phyloP scores from a whole-genome alignment of 352 stramenopile genomes.

The Globisporangium echinulatum region DNA sequence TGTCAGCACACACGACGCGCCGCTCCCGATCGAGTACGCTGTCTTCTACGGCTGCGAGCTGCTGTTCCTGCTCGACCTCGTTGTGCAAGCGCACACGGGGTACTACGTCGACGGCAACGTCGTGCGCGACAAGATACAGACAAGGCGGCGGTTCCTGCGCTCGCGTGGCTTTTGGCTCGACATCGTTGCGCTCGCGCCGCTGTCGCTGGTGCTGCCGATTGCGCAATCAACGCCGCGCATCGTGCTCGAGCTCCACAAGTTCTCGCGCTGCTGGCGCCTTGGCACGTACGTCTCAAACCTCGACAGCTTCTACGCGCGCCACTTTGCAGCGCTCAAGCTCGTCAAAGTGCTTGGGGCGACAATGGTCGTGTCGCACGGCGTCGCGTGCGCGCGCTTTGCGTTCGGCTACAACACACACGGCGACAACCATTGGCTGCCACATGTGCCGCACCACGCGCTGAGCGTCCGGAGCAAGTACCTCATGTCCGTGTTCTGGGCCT shows the following conservation, averaged over 20 bases:
- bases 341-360: constrained; percentile 36
- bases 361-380: constrained; percentile 35
- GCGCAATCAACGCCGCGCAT: not conserved
- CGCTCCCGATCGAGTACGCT: not conserved
- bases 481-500: constrained; percentile 39
- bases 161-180: constrained; percentile 42
- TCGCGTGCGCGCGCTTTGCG: constrained; percentile 36
- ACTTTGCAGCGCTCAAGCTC: constrained; percentile 44
- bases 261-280: constrained; percentile 36
- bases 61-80: constrained; percentile 47
- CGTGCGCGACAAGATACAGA: constrained; percentile 27
- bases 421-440: constrained; percentile 20
- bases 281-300: constrained; percentile 39
- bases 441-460: constrained; percentile 5
- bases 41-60: constrained; percentile 15
- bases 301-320: constrained; percentile 45
- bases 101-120: constrained; percentile 56
- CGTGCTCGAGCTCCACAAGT: constrained; percentile 43
- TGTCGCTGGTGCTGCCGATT: constrained; percentile 27
- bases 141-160: constrained; percentile 31
- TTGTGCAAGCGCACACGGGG: constrained; percentile 49
- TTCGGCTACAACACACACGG: constrained; percentile 21
- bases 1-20: not conserved
- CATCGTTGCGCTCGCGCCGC: constrained; percentile 27
- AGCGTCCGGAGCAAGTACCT: constrained; percentile 23